Base-by-base conservation (phyloP, 805 yeast genomes). In the Saturnispora ahearnii region DNA sequence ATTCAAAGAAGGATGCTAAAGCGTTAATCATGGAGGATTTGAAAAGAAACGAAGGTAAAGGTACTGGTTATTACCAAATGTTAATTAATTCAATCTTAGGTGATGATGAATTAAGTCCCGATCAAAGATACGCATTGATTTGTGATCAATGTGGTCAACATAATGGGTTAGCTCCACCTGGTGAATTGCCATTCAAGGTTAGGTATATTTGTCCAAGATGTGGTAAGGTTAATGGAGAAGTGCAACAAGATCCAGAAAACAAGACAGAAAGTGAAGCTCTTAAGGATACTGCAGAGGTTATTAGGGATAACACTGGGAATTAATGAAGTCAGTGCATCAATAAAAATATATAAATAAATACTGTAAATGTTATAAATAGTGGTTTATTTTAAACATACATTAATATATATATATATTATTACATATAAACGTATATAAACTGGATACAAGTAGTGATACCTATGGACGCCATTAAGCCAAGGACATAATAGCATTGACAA, bases 401-500 rank as follows among this genome's bases (percentile, higher is more conserved):
- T 21, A 2, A 28, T 31, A 21, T 12, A 37, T 30, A 28, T 13
- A 18, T 36, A 46, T 28, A 15, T 40, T n/a, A 38, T 30, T 22
- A 42, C 31, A 21, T 33, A 36, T 36, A 21, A 36, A 36, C 40
- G 15, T 36, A 36, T 36, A 36, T 36, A 36, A 36, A 36, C 24
- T 36, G 12, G 40, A 36, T 36, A 36, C 40, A 36, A 36, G 40
- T 18, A 36, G 6, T 18, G 12, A 36, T 26, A 26, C 6, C 29
- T 26, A 26, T 26, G 29, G 9, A 38, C 29, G 34, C 42, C 30
- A 42, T 44, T 57, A 54, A 47, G 69, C 60, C 49, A 84, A 76
- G 57, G 85, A 81, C 96, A 91, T 87, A 70, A 91, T 88, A 60
- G 98, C 91, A 69, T 90, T 89, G 67, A 93, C 97, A 73, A 93